Conservation (phyloP, 768 basidiomycete species). For the Phylloporus sp. region DNA sequence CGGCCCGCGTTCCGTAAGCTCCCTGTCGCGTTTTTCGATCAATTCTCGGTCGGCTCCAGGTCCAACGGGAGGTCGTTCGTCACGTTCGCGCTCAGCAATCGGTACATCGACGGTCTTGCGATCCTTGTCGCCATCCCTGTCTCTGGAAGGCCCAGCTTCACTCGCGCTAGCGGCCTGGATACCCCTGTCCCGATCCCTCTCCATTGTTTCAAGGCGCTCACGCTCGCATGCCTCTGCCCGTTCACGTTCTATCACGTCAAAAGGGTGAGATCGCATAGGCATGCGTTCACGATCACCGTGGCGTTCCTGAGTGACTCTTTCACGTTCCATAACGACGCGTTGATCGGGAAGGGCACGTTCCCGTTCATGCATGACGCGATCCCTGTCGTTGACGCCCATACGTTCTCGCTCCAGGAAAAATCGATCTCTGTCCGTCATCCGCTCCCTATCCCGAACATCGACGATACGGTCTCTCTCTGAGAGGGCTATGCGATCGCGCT, state of each 20-base stretch:
- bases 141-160: constrained; percentile 13
- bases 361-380: constrained; percentile 22
- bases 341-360: constrained; percentile 17
- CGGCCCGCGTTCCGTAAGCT: constrained; percentile 23
- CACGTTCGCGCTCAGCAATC: constrained; percentile 17
- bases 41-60: constrained; percentile 20
- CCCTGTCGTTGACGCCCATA: constrained; percentile 21
- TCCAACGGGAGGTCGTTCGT: constrained; percentile 18
- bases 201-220: constrained; percentile 25
- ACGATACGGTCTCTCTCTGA: constrained; percentile 21
- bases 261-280: constrained; percentile 18
- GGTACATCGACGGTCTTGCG: constrained; percentile 14
- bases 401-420: constrained; percentile 21
- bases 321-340: constrained; percentile 19
- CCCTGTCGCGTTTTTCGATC: constrained; percentile 26
- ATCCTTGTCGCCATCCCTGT: constrained; percentile 24
- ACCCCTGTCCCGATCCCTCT: constrained; percentile 29
- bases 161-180: constrained; percentile 13
- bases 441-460: constrained; percentile 23
- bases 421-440: constrained; percentile 21
- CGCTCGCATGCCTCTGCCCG: constrained; percentile 28
- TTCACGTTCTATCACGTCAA: constrained; percentile 24
- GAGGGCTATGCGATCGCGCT: constrained; percentile 20
- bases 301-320: constrained; percentile 18
- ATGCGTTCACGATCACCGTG: constrained; percentile 24